phyloP scores from a whole-genome alignment of 441 rosid species.

The Populus hybrid region DNA sequence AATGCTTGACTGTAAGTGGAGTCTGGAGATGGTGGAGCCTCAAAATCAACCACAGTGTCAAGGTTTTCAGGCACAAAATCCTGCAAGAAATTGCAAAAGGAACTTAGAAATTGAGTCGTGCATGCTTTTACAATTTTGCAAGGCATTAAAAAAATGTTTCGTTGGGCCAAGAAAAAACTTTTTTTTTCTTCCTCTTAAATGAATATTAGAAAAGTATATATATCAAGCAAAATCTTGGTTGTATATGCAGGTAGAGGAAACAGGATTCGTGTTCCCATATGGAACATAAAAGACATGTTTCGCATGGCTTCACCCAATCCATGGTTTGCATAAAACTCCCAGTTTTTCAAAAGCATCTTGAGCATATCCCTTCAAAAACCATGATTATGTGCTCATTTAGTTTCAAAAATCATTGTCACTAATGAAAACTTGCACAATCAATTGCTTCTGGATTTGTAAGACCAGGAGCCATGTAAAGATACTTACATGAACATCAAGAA shows the following conservation, averaged over 20 bases:
- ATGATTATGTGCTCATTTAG: background rate
- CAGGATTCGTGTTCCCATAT: background rate
- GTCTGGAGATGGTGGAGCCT: constrained; percentile 79
- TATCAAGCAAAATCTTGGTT: background rate
- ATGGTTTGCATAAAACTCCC: background rate
- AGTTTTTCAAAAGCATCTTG: background rate
- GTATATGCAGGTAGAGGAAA: background rate
- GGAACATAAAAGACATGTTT: background rate
- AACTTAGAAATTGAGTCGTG: background rate
- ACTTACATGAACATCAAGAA: constrained; percentile 84
- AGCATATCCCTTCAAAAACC: background rate
- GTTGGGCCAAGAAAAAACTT: background rate
- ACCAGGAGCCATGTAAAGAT: background rate
- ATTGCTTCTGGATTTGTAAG: background rate
- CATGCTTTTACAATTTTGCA: background rate
- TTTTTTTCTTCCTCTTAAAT: background rate
- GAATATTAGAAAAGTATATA: background rate
- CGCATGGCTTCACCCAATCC: background rate
- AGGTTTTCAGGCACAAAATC: constrained; percentile 69
- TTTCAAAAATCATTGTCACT: background rate
- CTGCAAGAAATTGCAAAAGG: constrained; percentile 31
- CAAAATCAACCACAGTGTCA: constrained; percentile 74
- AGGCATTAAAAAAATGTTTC: background rate
- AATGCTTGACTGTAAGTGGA: constrained; percentile 58
- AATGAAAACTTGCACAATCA: background rate